These are phyloP conservation scores for Naematelia encephala DNA, from an alignment of 768 basidiomycete genomes.

Conservation along the genomic window DNA sequence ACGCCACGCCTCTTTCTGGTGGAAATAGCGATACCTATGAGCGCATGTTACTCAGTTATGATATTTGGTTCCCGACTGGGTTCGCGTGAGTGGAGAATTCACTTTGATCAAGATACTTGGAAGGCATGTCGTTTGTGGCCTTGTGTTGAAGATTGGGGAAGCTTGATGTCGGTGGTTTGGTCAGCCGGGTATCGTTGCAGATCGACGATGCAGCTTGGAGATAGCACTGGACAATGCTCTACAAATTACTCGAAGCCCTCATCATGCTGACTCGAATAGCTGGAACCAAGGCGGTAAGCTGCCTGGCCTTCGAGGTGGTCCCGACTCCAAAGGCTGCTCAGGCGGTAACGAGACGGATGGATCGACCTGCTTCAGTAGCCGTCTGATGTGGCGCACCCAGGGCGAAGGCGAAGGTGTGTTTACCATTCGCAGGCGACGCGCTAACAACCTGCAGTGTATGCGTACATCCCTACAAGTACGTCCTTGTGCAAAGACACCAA, in stretches of 20 bases:
- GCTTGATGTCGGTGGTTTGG: too few relatives aligned
- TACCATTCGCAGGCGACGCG: not conserved
- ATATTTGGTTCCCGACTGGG: slow-evolving; percentile 69
- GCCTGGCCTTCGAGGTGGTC: slow-evolving; percentile 66
- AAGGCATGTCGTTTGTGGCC: not conserved
- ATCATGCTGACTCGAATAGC: slow-evolving; percentile 10
- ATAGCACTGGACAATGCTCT: too few relatives aligned
- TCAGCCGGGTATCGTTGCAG: too few relatives aligned
- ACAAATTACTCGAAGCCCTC: not conserved
- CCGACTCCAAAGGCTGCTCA: slow-evolving; percentile 43
- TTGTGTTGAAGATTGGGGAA: too few relatives aligned
- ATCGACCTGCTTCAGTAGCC: slow-evolving; percentile 71
- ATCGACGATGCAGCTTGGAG: too few relatives aligned
- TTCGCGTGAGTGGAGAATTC: slow-evolving; percentile 55
- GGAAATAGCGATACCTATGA: slow-evolving; percentile 16
- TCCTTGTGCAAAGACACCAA: slow-evolving; percentile 55
- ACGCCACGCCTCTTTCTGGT: slow-evolving; percentile 21
- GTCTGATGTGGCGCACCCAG: slow-evolving; percentile 65
- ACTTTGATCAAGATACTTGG: too few relatives aligned
- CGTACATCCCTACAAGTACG: slow-evolving; percentile 65
- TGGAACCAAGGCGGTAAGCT: slow-evolving; percentile 82
- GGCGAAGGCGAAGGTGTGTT: slow-evolving; percentile 63
- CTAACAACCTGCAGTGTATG: slow-evolving; percentile 61
- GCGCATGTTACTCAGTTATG: slow-evolving; percentile 55
- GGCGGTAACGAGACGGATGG: slow-evolving; percentile 56